These are phyloP conservation scores for Hyphopichia pseudoburtonii DNA, from an alignment of 1,139 yeast species.

Conservation along the genomic window DNA sequence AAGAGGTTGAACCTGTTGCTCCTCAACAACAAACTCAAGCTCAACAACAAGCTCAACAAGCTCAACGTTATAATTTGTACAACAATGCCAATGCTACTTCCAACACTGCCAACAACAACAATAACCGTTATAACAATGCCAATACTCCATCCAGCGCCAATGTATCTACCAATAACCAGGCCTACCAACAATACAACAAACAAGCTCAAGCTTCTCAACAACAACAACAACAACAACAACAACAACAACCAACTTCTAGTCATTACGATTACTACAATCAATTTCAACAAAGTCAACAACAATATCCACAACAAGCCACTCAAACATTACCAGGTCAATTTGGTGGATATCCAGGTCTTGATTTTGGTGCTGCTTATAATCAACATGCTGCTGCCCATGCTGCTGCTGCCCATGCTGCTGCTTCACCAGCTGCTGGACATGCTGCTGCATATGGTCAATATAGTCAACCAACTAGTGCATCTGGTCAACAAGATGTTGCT, in stretches of 20 bases:
- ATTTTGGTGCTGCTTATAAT: slow-evolving; percentile 41
- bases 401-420: slow-evolving; percentile 40
- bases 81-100: too few species aligned
- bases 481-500: neutral
- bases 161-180: slow-evolving; percentile 12
- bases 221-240: slow-evolving; percentile 22
- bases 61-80: slow-evolving; percentile 9
- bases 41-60: slow-evolving; percentile 15
- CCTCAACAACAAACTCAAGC: slow-evolving; percentile 13
- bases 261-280: slow-evolving; percentile 37
- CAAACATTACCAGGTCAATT: slow-evolving; percentile 43
- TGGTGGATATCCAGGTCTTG: slow-evolving; percentile 47
- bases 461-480: slow-evolving; percentile 15
- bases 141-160: too few species aligned
- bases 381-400: slow-evolving; percentile 32
- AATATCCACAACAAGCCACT: slow-evolving; percentile 42
- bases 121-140: slow-evolving; percentile 19
- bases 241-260: slow-evolving; percentile 17
- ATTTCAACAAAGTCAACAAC: slow-evolving; percentile 38
- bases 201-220: slow-evolving; percentile 23
- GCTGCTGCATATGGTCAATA: slow-evolving; percentile 27
- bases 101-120: slow-evolving; percentile 12
- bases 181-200: slow-evolving; percentile 15
- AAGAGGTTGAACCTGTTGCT: slow-evolving; percentile 6
- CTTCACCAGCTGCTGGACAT: slow-evolving; percentile 26